Base-by-base conservation (phyloP, 139 green algal genomes). In the Pseudopediastrum boryanum region DNA sequence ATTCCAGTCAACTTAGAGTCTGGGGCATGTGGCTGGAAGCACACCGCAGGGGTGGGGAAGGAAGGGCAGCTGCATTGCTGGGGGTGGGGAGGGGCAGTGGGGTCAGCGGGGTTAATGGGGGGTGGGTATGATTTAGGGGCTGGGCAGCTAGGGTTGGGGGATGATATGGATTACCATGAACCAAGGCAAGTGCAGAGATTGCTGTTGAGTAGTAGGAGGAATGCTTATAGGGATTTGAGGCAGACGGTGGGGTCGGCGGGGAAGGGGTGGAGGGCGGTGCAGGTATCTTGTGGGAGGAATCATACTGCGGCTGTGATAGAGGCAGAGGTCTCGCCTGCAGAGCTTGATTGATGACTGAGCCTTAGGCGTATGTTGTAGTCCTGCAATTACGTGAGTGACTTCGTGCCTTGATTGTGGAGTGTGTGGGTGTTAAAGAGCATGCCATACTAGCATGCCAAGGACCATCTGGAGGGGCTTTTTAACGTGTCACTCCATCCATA, bases 221-320 rank as follows among this genome's bases (percentile, higher is more conserved):
- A 16, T 4, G 31, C 21, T 0, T 77, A 48, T 42, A 61, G 64
- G 3, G 76, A 82, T 23, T 54, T 82, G 13, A 10, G 76, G 3
- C 62, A 73, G 44, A 81, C 35, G 12, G n/a, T 68, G 0, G 65
- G 64, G 61, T 19, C 29, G 12, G 31, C 16, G 10, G 67, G n/a
- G 29, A 36, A 16, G 23, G 41, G 50, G 29, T 82, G 76, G 76
- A 64, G 44, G 31, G 64, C 64, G 2, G n/a, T 81, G 69, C 27
- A 33, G 39, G 78, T 87, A 38, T 67, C 81, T 2, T 77, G 68
- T 5, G 84, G 79, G 0, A 70, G 86, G 16, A 89, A 88, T 67
- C 86, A 91, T 42, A 85, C 71, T 1, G 86, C 86, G 19, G 76
- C 82, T 12, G 52, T 91, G 13, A 44, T 89, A 29, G 82, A 91